Evolutionary conservation across 176 grass and related monocot species (phyloP), one percentile per base, ranked within the genome.

Genomic region (Thalia dealbata): DNA sequence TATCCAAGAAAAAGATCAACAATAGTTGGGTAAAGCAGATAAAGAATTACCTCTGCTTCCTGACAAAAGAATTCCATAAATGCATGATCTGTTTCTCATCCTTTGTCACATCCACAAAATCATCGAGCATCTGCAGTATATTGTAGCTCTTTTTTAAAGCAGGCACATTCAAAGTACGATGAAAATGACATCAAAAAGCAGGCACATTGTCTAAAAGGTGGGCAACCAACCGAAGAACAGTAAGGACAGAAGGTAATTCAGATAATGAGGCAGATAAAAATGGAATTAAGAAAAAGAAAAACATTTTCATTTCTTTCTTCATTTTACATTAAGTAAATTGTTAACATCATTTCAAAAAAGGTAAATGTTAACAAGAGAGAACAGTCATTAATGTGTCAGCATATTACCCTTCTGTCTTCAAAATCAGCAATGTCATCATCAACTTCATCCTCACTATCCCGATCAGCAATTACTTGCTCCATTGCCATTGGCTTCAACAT

Each of bases 11-110:
- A 27, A 38, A 2, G 32, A 38, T 54, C 65, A 68, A 26, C 38
- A 78, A 46, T n/a, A n/a, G n/a, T n/a, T n/a, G n/a, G n/a, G n/a
- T n/a, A n/a, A 51, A 61, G 50, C 32, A 84, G 21, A 50, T 61
- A 60, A 56, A 44, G 48, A 23, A 69, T 69, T 71, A 96, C 89
- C 93, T 87, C 77, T 96, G 89, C 84, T 80, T 96, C 14, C 87
- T 65, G 65, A 90, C 82, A 88, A 96, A 90, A 44, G 92, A 96
- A 82, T 92, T 96, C 92, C 92, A 96, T 30, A 96, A 64, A 86
- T 86, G 87, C 92, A 96, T 96, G 44, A 92, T 88, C 69, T 24
- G 73, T 78, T 91, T 96, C 69, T 96, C 92, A 73, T 96, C 89
- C 79, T 88, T 78, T 12, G 82, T 71, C 75, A 96, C 79, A 69